Base-by-base conservation (phyloP, 345 rosid genomes). In the Arabidopsis thaliana region DNA sequence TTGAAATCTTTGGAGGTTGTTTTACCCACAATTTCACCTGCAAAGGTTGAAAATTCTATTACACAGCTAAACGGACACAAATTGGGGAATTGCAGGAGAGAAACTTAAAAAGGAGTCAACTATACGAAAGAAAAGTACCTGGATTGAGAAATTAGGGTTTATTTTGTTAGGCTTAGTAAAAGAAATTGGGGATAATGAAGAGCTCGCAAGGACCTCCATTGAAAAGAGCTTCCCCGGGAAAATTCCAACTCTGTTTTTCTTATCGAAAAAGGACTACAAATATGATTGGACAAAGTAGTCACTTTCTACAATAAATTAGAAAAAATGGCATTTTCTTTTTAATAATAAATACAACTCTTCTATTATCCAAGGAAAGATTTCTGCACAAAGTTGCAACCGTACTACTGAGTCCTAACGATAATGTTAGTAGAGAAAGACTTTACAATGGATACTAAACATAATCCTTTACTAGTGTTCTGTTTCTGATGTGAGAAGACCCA, bases 121-220 rank as follows among this genome's bases (percentile, higher is more conserved):
- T 70, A 50, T 36, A 8, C 1, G 33, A 3, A 45, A 44, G 14
- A 12, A n/a, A 59, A 4, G 44, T 63, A 83, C 93, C 93, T 77
- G 87, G 40, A 59, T 50, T 75, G 82, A 59, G 69, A 79, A 71
- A 53, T 62, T 10, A 75, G 81, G 73, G 69, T 45, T 76, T 75
- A 63, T 41, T 5, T 32, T 36, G 25, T 40, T 42, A 38, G 42
- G 75, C 8, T 79, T 10, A 4, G 76, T 11, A 59, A 74, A 68
- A 59, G 72, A 68, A 67, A 42, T 77, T 69, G 80, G 78, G 62
- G 74, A 64, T 8, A 78, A 30, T 48, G 77, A 78, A 71, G 87
- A 82, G 77, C 76, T 80, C 62, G 91, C 81, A 11, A 82, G 81
- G 72, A 85, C 78, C 82, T 83, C 90, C 94, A 91, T 87, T 77